Evolutionary conservation across 768 basidiomycete genomes (phyloP), one percentile per base, ranked within the genome.

Genomic region (Daedalea quercina): DNA sequence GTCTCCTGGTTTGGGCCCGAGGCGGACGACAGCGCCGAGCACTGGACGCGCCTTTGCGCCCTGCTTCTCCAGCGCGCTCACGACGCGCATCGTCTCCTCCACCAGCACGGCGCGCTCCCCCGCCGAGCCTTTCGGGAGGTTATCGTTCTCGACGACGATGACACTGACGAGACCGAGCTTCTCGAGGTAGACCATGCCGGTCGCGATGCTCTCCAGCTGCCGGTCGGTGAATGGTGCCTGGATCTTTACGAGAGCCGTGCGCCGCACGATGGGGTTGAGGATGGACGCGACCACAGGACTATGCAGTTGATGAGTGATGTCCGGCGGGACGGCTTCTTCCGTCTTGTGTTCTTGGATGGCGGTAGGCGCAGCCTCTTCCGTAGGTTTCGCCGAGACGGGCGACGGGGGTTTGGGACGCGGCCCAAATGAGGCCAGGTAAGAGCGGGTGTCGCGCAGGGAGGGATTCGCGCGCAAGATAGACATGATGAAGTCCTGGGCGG

Each of bases 101-200:
- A 85, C 70, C 47, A 90, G 74, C 7, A 72, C 69, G 3, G 75
- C 65, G 8, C 89, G 81, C 64, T 91, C 89, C 48, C 83, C 81
- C 54, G 81, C 78, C 28, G 83, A 80, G 8, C 89, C 87, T 15
- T 79, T 74, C 42, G 69, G 72, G 47, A 91, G 75, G 17, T 81
- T 78, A 66, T 96, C 94, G 61, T 90, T 82, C 57, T 98, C 96
- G 47, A 96, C 82, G 53, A 98, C 90, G 57, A 99, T 91, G 61
- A 99, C 93, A 57, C 89, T 89, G 61, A 97, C 90, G 19, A 99
- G 78, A 1, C 96, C 96, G 17, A 98, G 85, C 65, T 94, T 95
- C 68, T 95, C 90, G 44, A 99, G 81, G 67, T 96, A 94, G 37
- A 94, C 90, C 73, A 99, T 81, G 49, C 96, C 96, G 37, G 87